Percentiles rank a stretch among this genome's conserved stretches.
phyloP scores from a whole-genome alignment of 2,329 filamentous ascomycete species.

The Claviceps sp. region DNA sequence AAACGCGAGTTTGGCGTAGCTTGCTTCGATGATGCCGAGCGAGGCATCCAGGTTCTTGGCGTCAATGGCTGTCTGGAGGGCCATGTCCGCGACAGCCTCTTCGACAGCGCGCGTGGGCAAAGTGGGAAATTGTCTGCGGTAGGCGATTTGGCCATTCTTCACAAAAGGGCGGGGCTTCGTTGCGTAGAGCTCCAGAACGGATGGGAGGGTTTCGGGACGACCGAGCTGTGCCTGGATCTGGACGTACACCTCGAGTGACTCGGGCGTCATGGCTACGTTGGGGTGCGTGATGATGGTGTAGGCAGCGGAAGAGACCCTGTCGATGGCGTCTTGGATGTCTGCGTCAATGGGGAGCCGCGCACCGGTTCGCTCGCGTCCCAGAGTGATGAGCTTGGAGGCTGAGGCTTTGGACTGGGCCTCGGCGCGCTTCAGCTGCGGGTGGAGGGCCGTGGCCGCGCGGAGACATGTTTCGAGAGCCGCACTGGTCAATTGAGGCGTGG shows the following conservation, averaged over 20 bases:
- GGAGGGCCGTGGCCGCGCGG: slow-evolving; percentile 29
- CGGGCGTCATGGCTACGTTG: slow-evolving; percentile 66
- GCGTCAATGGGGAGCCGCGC: slow-evolving; percentile 17
- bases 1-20: slow-evolving; percentile 55
- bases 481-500: slow-evolving; percentile 27
- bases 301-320: slow-evolving; percentile 44
- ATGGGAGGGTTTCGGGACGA: slow-evolving; percentile 62
- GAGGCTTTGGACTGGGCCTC: slow-evolving; percentile 30
- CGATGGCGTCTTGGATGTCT: slow-evolving; percentile 30
- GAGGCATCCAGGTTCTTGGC: slow-evolving; percentile 66
- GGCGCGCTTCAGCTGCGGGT: slow-evolving; percentile 25
- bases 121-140: slow-evolving; percentile 51
- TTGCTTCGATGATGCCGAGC: slow-evolving; percentile 59
- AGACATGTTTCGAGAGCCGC: slow-evolving; percentile 32
- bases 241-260: slow-evolving; percentile 62
- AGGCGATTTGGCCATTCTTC: slow-evolving; percentile 44
- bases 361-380: slow-evolving; percentile 24
- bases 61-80: slow-evolving; percentile 67
- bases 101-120: slow-evolving; percentile 60
- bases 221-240: slow-evolving; percentile 60
- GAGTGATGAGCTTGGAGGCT: slow-evolving; percentile 39
- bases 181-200: slow-evolving; percentile 70
- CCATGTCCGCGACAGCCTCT: slow-evolving; percentile 52
- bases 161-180: slow-evolving; percentile 61
- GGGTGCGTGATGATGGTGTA: slow-evolving; percentile 60